These are phyloP conservation scores for Scenedesmus sp. DNA, from an alignment of 163 green algal species.

Conservation along the genomic window DNA sequence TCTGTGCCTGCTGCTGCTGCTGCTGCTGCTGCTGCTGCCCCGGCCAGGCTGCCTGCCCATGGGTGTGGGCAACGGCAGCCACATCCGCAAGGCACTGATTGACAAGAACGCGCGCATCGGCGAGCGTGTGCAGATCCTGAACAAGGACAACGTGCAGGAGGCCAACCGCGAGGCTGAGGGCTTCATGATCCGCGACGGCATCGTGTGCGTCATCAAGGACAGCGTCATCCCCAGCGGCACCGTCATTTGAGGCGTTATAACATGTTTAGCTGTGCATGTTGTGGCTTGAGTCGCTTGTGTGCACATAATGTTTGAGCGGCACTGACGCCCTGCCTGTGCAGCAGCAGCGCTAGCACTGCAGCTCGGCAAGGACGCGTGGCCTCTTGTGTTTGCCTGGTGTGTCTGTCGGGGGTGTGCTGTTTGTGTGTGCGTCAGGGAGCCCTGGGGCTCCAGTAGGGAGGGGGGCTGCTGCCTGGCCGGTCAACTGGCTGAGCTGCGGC, in stretches of 20 bases:
- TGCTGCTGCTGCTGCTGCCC: background rate
- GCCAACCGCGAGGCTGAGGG: conserved; percentile 89
- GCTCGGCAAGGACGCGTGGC: background rate
- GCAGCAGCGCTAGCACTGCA: background rate
- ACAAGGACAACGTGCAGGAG: conserved; percentile 84
- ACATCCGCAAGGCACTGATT: conserved; percentile 81
- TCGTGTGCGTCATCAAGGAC: conserved; percentile 97
- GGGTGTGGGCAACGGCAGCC: conserved; percentile 86
- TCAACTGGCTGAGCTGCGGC: background rate
- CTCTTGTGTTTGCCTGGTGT: background rate
- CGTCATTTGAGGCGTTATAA: conserved; percentile 55
- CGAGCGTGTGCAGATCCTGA: conserved; percentile 84
- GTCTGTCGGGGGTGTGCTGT: background rate
- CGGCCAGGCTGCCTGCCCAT: conserved; percentile 91
- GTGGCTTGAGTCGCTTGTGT: background rate
- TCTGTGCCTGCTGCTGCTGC: background rate
- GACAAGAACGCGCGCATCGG: conserved; percentile 93
- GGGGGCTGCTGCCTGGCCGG: background rate
- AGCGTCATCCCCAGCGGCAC: conserved; percentile 82
- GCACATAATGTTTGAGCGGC: background rate
- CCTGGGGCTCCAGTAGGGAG: background rate
- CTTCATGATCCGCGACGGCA: conserved; percentile 96
- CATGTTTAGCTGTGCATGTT: background rate
- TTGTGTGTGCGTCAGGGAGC: background rate
- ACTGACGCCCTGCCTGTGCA: background rate